Base-by-base conservation (phyloP, 192 early-diverging fungal species). In the Gryganskiella cystojenkinii region DNA sequence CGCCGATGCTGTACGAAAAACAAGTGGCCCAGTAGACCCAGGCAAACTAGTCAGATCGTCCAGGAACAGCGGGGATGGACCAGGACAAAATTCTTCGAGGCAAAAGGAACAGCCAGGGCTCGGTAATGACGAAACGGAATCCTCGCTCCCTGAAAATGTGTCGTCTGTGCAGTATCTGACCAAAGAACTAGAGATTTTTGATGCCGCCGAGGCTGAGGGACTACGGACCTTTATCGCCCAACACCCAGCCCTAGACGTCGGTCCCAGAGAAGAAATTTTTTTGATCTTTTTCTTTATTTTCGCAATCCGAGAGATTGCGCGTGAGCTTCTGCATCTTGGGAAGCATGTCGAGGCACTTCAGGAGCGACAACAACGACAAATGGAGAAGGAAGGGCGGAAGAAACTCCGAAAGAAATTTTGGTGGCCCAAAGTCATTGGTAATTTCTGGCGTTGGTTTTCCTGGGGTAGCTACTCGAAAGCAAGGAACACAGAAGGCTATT, bases 201-300 rank as follows among this genome's bases (percentile, higher is more conserved):
- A 64, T 30, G 31, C 49, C 13, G 47, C 62, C 1, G 50, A 64
- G 25, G 49, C 62, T 10, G 22, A 19, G 9, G 47, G 50, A 37
- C 34, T 64, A 4, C 34, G 43, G 22, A 24, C n/a, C 9, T 53
- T 64, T 24, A 49, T 54, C 24, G 62, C 46, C 49, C 34, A 27
- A 1, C 50, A 64, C 17, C 51, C 62, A 20, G 28, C 47, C 7
- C 24, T 64, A n/a, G 62, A 64, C n/a, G 51, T 43, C 5, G 62
- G 62, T 30, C 69, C 70, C 5, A 56, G 79, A n/a, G 72, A 83
- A 64, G 82, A 83, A 33, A 30, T 83, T 1, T 83, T 81, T 35
- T 57, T 83, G 13, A 70, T 83, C 10, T 83, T 83, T 54, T 83
- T 80, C 28, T 83, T 80, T 44, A 75, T 83, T 2, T 83, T 83